Evolutionary conservation across 805 yeast genomes (phyloP), one percentile per base, ranked within the genome.

Genomic region (Metschnikowia chrysomelidarum): DNA sequence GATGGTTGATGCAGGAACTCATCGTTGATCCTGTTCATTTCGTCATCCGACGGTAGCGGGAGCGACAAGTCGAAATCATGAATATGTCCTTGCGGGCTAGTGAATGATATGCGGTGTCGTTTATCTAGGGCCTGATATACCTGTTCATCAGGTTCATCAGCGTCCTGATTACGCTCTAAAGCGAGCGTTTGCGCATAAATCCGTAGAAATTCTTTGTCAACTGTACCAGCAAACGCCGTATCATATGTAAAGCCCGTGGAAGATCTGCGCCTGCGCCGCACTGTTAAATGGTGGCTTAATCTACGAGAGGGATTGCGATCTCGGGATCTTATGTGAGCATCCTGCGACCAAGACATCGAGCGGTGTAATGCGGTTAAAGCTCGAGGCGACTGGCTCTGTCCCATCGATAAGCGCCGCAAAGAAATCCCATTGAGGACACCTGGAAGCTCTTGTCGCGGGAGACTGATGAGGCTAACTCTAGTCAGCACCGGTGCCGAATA

Each of bases 201-300:
- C 22, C 63, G 47, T 24, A 67, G 49, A 26, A 60, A 67, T 33
- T 63, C 69, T 9, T 57, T 53, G 2, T 70, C 64, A 14, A 67
- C 49, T 1, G 66, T 60, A 1, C 71, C 71, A 12, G 47, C 47
- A 40, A 64, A 64, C 6, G 50, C 53, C 0, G 60, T 48, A 15
- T 62, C 62, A 36, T 50, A 63, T 2, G 49, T 17, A 41, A 10
- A 45, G 24, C 32, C 52, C 46, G 45, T 30, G 2, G 52, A 48
- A 3, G 49, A 44, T 14, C 52, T 41, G 15, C 51, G 40, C 13
- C 49, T 34, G 7, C 49, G 32, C n/a, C 50, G 27, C 7, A 40
- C 25, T 12, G 41, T 38, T 20, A 41, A 32, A 19, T 40, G 50
- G 31, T 35, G 39, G 27, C 49, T 46, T 10, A 44, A 21, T 13